Base-by-base conservation (phyloP, 495 filamentous ascomycete species). In the Penicillium bialowiezense region DNA sequence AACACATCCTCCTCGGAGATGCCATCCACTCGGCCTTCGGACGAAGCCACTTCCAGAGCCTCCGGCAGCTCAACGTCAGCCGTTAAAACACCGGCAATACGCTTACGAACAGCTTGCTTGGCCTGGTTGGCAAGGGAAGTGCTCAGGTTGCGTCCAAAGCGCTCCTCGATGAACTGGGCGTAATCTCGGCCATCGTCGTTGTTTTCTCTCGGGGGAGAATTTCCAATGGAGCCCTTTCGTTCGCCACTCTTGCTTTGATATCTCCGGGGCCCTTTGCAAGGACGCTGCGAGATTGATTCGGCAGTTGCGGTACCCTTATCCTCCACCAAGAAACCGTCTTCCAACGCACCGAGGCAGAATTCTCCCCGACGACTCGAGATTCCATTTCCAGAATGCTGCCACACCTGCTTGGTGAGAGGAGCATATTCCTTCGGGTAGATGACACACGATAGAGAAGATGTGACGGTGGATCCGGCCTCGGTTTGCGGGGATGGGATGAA, bases 301-400 rank as follows among this genome's bases (percentile, higher is more conserved):
- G 63, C 26, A 13, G 53, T 50, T 4, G 48, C 41, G 41, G 59
- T 34, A 38, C 58, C 63, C 28, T 51, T 70, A 21, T 78, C 70
- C 19, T 82, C 78, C 3, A 86, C 73, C 20, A 97, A 72, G 20
- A 83, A 69, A 1, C 86, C 84, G 48, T 91, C 84, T 17, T 81
- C 76, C 56, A 95, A 81, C 10, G 89, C 77, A 29, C 72, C 67
- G 40, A 88, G 81, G 63, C 89, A 96, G 63, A 91, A 95, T 60
- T 96, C 93, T 12, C 89, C 91, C 14, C 91, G 81, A 34, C 93
- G 86, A 67, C 90, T 95, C 2, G 91, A 96, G 19, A 97, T 76
- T 5, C 93, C 93, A 54, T 96, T 90, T n/a, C 93, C 93, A 6
- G 89, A 83, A 64, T 98, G 93, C 55, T 97, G 93, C 93, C 93